Conservation (phyloP, 129 eudicot genomes). For the Chrysanthemum makinoi region DNA sequence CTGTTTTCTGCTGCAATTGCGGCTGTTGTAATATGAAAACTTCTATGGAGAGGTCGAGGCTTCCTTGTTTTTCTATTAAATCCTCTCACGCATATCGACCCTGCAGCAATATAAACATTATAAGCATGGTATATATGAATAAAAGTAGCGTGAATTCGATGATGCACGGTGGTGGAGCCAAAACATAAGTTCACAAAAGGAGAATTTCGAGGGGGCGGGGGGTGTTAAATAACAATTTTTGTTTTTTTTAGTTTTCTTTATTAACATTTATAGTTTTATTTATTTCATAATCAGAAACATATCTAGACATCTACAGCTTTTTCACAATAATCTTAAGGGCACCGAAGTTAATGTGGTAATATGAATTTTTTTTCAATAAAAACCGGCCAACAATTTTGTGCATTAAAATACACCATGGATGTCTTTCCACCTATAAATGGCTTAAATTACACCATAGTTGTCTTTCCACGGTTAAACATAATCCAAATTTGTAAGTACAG, state of each 20-base stretch:
- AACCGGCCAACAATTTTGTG: no score
- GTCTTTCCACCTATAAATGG: neutral
- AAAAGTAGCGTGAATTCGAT: neutral
- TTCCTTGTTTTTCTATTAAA: slow-evolving; percentile 42
- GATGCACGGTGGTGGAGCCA: neutral
- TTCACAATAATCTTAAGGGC: neutral
- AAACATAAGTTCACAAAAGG: no score
- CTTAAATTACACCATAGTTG: neutral
- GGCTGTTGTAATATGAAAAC: slow-evolving; percentile 33
- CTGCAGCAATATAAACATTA: slow-evolving; percentile 29
- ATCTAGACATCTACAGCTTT: neutral
- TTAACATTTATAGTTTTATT: no score
- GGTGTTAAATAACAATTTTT: no score
- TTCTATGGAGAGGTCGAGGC: slow-evolving; percentile 27
- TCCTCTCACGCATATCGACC: slow-evolving; percentile 62
- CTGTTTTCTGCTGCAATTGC: slow-evolving; percentile 27
- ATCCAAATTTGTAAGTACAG: neutral
- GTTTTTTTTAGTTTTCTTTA: no score
- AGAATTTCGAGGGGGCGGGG: no score
- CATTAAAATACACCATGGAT: neutral
- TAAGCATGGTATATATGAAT: neutral
- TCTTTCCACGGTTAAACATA: neutral
- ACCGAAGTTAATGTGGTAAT: neutral
- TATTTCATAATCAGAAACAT: no score
- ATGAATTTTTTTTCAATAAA: neutral